These are phyloP conservation scores for Podaxis mareebaensis DNA, from an alignment of 768 basidiomycete species.

Conservation along the genomic window DNA sequence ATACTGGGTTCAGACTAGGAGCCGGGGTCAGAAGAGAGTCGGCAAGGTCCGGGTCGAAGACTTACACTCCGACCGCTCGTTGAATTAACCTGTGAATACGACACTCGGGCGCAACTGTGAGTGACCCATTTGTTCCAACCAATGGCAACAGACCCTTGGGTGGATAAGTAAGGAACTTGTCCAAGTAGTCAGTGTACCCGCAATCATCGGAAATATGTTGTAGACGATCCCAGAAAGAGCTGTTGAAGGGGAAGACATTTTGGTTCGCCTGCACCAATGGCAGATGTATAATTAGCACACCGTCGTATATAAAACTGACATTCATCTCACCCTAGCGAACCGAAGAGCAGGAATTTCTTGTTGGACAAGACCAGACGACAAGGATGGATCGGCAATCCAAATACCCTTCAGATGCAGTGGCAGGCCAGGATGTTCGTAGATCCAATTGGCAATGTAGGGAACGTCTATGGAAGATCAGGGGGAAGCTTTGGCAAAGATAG, in stretches of 20 bases:
- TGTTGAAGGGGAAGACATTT: constrained; percentile 62
- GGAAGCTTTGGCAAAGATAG: constrained; percentile 24
- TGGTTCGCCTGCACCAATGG: constrained; percentile 43
- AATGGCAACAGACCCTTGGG: constrained; percentile 65
- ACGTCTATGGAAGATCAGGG: constrained; percentile 47
- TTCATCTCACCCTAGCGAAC: constrained; percentile 44
- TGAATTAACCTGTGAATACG: constrained; percentile 58
- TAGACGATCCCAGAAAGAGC: constrained; percentile 52
- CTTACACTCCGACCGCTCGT: constrained; percentile 51
- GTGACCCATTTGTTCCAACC: constrained; percentile 53
- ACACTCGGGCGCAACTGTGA: constrained; percentile 42
- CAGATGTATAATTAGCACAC: not conserved
- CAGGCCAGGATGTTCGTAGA: constrained; percentile 60
- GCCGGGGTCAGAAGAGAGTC: constrained; percentile 1
- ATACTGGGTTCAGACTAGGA: constrained; percentile 65
- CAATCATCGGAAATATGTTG: constrained; percentile 54
- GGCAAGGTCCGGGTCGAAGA: constrained; percentile 7
- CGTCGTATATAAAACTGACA: not conserved
- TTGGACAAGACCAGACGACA: constrained; percentile 66
- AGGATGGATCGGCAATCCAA: constrained; percentile 67
- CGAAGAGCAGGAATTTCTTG: constrained; percentile 69
- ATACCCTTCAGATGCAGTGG: constrained; percentile 66
- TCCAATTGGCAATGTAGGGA: constrained; percentile 72
- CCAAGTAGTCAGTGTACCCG: constrained; percentile 62
- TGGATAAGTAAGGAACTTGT: constrained; percentile 66